Percentiles rank a stretch among this genome's conserved stretches.
These are phyloP conservation scores for Dendrostoma leiphaemia DNA, from an alignment of 2,329 filamentous ascomycete genomes.

Conservation along the genomic window DNA sequence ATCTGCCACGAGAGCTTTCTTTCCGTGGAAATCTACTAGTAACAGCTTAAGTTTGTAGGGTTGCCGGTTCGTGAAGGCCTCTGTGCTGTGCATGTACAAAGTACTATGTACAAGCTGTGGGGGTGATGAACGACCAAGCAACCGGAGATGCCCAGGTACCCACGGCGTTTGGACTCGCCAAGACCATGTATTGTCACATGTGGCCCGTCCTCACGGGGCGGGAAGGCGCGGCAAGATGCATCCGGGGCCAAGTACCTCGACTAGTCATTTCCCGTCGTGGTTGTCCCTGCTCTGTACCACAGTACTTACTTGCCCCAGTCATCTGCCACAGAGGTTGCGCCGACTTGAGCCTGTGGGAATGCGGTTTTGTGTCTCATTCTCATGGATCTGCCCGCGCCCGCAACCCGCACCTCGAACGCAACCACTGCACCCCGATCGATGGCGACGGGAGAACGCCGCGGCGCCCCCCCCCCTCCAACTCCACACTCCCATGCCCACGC, in stretches of 20 bases:
- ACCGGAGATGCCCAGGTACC: not conserved
- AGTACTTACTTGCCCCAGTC: not conserved
- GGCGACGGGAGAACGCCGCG: not conserved
- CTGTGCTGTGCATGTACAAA: no score
- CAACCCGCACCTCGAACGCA: not conserved
- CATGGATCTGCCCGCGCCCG: not conserved
- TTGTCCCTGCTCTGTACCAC: not conserved
- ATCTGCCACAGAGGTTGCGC: not conserved
- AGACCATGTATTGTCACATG: not conserved
- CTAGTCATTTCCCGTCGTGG: not conserved
- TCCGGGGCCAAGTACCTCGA: not conserved
- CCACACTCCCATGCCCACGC: not conserved
- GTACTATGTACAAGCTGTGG: no score
- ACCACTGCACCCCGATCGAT: constrained; percentile 1
- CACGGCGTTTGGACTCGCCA: not conserved
- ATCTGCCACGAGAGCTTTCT: not conserved
- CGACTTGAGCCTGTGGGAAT: not conserved
- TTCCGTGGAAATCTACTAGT: not conserved
- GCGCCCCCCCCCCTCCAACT: not conserved
- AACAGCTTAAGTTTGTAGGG: no score
- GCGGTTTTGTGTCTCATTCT: not conserved
- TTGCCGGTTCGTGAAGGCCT: no score
- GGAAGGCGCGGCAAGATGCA: not conserved
- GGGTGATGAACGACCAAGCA: not conserved
- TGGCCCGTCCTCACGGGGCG: not conserved